Conservation (phyloP, 164 flowering plant genomes). For the Magnolia officinalis region DNA sequence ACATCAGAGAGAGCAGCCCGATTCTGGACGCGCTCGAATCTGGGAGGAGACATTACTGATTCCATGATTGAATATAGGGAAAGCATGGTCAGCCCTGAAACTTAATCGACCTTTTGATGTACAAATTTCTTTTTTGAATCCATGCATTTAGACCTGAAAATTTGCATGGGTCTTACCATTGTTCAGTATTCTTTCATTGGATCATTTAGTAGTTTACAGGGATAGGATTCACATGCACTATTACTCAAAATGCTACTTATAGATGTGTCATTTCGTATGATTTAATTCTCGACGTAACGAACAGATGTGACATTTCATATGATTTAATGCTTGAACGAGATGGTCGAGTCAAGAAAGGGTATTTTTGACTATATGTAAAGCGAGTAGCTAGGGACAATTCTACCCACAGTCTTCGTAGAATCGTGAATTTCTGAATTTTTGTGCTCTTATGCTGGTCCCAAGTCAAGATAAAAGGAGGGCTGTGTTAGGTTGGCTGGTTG, state of each 20-base stretch:
- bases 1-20: conserved; percentile 23
- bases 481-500: no score
- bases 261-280: background rate
- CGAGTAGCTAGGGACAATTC: no score
- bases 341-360: no score
- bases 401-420: no score
- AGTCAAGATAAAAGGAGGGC: no score
- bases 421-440: no score
- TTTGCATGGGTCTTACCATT: background rate
- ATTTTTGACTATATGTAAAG: no score
- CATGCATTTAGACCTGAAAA: background rate
- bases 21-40: conserved; percentile 26
- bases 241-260: background rate
- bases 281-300: no score
- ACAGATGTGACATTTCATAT: background rate
- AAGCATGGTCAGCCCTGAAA: background rate
- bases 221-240: no score
- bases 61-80: background rate
- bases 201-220: background rate
- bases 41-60: conserved; percentile 21
- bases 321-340: background rate
- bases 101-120: background rate
- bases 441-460: no score
- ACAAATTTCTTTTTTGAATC: background rate
- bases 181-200: background rate